Percentiles rank a stretch among this genome's conserved stretches.
These are phyloP conservation scores for Margaritispora aquatica DNA, from an alignment of 495 filamentous ascomycete species.

Conservation along the genomic window DNA sequence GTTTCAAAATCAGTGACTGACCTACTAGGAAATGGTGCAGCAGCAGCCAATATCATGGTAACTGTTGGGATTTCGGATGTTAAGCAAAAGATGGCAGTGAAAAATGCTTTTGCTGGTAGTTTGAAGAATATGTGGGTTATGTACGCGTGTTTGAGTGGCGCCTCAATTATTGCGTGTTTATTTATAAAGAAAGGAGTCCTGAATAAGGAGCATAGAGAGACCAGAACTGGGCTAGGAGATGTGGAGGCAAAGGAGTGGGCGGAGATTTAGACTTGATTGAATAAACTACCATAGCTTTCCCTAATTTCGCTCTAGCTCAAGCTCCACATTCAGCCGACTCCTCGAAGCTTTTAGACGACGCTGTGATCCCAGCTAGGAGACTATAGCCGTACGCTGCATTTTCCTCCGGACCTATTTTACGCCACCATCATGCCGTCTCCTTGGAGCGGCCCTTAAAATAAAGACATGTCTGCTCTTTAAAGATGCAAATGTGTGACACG, in stretches of 20 bases:
- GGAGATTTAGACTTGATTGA: background rate
- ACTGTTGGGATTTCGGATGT: constrained; percentile 24
- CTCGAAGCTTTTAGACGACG: background rate
- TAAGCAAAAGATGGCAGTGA: constrained; percentile 1
- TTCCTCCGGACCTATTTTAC: background rate
- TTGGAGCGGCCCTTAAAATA: background rate
- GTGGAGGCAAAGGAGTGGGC: background rate
- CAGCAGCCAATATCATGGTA: constrained; percentile 22
- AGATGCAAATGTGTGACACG: background rate
- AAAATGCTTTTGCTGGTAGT: background rate
- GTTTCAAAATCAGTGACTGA: constrained; percentile 7
- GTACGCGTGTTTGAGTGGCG: constrained; percentile 17
- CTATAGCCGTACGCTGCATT: background rate
- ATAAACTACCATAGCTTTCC: background rate
- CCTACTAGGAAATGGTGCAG: constrained; percentile 1
- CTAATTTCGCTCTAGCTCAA: background rate
- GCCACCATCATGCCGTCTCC: background rate
- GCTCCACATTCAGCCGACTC: background rate
- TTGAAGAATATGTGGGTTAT: constrained; percentile 21
- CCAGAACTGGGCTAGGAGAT: background rate
- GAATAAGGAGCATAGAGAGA: background rate
- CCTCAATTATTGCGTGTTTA: background rate
- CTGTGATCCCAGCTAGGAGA: background rate
- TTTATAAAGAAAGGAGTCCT: background rate
- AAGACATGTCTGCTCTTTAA: background rate